Conservation (phyloP, 2,329 filamentous ascomycete species). For the Epichloe bromicola region DNA sequence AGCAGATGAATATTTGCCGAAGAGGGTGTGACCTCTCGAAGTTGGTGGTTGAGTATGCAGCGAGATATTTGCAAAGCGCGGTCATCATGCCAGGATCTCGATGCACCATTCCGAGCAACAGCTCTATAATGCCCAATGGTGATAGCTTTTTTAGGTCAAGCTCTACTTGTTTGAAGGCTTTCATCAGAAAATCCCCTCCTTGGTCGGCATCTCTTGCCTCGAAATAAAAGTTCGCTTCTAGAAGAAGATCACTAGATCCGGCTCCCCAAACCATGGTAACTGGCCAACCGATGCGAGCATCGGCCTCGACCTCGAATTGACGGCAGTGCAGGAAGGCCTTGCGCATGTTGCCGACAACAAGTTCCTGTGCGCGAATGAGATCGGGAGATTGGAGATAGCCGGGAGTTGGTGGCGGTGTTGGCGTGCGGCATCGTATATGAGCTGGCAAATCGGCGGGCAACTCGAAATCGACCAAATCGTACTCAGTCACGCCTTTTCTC, state of each 20-base stretch:
- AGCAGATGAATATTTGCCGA: slow-evolving; percentile 27
- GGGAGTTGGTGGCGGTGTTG: slow-evolving; percentile 29
- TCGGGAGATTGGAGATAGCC: slow-evolving; percentile 30
- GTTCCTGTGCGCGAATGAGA: slow-evolving; percentile 29
- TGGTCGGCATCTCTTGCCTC: slow-evolving; percentile 26
- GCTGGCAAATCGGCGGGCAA: slow-evolving; percentile 28
- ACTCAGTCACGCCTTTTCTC: slow-evolving; percentile 39
- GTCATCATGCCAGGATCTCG: slow-evolving; percentile 31
- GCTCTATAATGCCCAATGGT: slow-evolving; percentile 29
- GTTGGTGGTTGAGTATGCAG: slow-evolving; percentile 30
- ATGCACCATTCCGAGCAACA: slow-evolving; percentile 30
- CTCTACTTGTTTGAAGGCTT: slow-evolving; percentile 30
- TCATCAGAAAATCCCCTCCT: slow-evolving; percentile 27
- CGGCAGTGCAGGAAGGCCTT: slow-evolving; percentile 32
- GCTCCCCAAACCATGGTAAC: slow-evolving; percentile 31
- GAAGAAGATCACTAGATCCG: slow-evolving; percentile 29
- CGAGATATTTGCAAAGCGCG: slow-evolving; percentile 32
- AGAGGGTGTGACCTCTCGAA: slow-evolving; percentile 29
- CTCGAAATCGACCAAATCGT: slow-evolving; percentile 35
- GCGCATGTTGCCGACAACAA: slow-evolving; percentile 29
- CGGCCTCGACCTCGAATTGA: slow-evolving; percentile 27
- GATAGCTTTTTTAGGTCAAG: slow-evolving; percentile 29
- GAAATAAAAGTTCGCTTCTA: slow-evolving; percentile 30
- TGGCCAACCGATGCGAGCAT: slow-evolving; percentile 26
- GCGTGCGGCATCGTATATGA: slow-evolving; percentile 31